phyloP scores from a whole-genome alignment of 768 basidiomycete species.

The Xerocomus potaroensis region DNA sequence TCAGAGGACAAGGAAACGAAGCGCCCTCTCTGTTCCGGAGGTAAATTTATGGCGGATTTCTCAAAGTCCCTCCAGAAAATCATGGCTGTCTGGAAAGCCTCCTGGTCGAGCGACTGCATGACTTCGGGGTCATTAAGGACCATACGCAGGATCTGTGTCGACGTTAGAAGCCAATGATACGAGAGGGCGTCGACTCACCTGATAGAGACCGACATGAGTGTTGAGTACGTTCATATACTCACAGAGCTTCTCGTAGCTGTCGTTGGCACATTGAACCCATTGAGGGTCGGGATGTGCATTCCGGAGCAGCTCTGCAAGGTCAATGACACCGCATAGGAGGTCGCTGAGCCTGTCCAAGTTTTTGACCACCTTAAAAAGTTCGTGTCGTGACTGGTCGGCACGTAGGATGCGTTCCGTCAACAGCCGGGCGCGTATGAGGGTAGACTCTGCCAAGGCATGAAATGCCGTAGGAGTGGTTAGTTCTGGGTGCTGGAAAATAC shows the following conservation, averaged over 20 bases:
- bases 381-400: conserved; percentile 65
- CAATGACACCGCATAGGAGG: conserved; percentile 92
- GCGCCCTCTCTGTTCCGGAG: conserved; percentile 65
- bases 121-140: conserved; percentile 68
- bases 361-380: conserved; percentile 86
- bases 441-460: conserved; percentile 68
- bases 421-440: conserved; percentile 72
- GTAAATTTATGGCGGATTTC: conserved; percentile 91
- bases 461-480: conserved; percentile 70
- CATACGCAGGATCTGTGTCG: conserved; percentile 57
- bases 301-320: conserved; percentile 89
- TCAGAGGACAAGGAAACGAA: conserved; percentile 91
- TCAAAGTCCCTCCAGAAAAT: conserved; percentile 98
- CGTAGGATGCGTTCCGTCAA: conserved; percentile 81
- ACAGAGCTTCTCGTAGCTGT: conserved; percentile 86
- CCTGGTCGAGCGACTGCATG: conserved; percentile 60
- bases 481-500: conserved; percentile 79
- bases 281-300: conserved; percentile 85
- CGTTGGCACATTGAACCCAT: conserved; percentile 84
- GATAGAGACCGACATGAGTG: conserved; percentile 85
- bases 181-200: conserved; percentile 49
- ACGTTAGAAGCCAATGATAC: conserved; percentile 16
- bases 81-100: conserved; percentile 81
- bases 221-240: conserved; percentile 98
- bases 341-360: conserved; percentile 96